A percentile compares a stretch with the other conserved stretches of the same genome.
Evolutionary conservation across 148 eudicot genomes (phyloP).

Genomic region (Diospyros lotus): DNA sequence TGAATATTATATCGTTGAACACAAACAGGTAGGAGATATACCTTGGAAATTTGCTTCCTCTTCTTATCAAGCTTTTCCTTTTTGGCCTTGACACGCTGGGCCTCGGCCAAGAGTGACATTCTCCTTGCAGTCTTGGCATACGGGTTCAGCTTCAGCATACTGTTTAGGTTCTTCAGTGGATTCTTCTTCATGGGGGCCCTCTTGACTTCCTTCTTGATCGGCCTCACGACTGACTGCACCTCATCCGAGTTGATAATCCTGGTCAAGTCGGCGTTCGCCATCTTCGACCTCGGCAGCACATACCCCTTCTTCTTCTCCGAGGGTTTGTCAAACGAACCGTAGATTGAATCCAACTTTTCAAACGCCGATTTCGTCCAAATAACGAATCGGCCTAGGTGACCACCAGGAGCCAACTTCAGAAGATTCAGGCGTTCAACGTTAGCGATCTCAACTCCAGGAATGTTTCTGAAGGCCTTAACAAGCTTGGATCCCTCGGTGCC

Average conservation of each 20-base stretch:
- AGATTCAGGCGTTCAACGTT: conserved; percentile 55
- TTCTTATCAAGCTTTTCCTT: conserved; percentile 57
- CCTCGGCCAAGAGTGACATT: conserved; percentile 64
- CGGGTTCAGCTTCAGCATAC: conserved; percentile 60
- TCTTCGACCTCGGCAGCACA: conserved; percentile 20
- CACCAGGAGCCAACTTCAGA: conserved; percentile 71
- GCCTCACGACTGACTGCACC: too few relatives aligned
- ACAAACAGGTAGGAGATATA: conserved; percentile 4
- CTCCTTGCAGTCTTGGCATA: conserved; percentile 68
- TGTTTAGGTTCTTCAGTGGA: conserved; percentile 65
- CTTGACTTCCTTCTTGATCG: too few relatives aligned
- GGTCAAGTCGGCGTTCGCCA: too few relatives aligned
- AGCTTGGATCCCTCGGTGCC: conserved; percentile 33
- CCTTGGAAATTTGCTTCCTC: conserved; percentile 51
- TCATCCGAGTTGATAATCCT: too few relatives aligned
- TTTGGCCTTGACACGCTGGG: conserved; percentile 50
- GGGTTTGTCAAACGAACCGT: conserved; percentile 57
- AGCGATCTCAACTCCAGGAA: conserved; percentile 9
- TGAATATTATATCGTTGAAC: too few relatives aligned
- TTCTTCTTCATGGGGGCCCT: conserved; percentile 32
- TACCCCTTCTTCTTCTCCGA: conserved; percentile 54
- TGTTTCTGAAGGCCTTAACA: conserved; percentile 57
- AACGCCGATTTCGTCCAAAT: conserved; percentile 68
- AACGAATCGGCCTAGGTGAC: conserved; percentile 64
- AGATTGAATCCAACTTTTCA: conserved; percentile 60